Evolutionary conservation across 331 rosid genomes (phyloP), one percentile per base, ranked within the genome.

Genomic region (Saraca asoca): DNA sequence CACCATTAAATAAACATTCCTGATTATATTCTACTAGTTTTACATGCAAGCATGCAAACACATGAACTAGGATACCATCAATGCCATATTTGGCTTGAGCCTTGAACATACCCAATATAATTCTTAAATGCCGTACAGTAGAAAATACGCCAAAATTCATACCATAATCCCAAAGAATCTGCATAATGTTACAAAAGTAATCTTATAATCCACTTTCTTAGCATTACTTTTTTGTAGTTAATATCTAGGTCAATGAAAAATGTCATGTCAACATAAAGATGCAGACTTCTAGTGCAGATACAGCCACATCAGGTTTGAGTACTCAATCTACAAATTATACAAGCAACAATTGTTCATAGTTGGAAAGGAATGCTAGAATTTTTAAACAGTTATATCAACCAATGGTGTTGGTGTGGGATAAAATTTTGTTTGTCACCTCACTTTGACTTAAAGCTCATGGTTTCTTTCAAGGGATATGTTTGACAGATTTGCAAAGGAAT

Each of bases 61-160:
- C 31, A n/a, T n/a, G 24, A 67, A 65, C 53, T 72, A 53, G 31
- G 53, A 66, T 38, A 70, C 5, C 5, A 55, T 8, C 50, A 66
- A 64, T 48, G 33, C 51, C 69, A 48, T 44, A 46, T 31, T 33
- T 29, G 20, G 41, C 66, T 6, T 12, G 19, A 46, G 13, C 17
- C 15, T 61, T 12, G 19, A 46, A 19, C 17, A 16, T 61, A 24
- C 7, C 7, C 39, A 20, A 2, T 11, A 19, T 42, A 19, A 18
- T 13, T 24, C n/a, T 13, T 15, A 49, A 4, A 18, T 9, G 56
- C 14, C 9, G 5, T 9, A 8, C 31, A 64, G 31, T 24, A 24
- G 10, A 19, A 14, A 44, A 34, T 12, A 6, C 5, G 13, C 19
- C 53, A 62, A 7, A 42, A 41, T 19, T 19, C 14, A 5, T 4